Base-by-base conservation (phyloP, 768 basidiomycete genomes). In the Arthromyces matolae region DNA sequence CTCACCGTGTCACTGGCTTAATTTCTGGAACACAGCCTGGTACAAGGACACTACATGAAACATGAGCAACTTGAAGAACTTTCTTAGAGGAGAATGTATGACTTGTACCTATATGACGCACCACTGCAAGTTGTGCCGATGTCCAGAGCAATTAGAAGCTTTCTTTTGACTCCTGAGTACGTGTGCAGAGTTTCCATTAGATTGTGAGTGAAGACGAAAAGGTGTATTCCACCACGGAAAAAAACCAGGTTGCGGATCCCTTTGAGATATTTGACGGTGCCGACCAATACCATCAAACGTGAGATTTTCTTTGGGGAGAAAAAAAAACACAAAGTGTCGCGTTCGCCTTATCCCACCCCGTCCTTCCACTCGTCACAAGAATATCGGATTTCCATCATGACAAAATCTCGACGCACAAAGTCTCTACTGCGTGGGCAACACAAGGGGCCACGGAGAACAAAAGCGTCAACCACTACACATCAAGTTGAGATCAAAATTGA, bases 81-180 rank as follows among this genome's bases (percentile, higher is more conserved):
- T 23, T 22, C 22, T 20, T 33, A 22, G 10, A 22, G n/a, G 5
- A 1, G 8, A 8, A 14, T 9, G 19, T 13, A 46, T 10, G 7
- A 8, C 34, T 13, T n/a, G n/a, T 28, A 60, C 64, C 59, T 60
- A 49, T 78, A 78, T 1, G 71, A 72, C 3, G 77, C 63, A 5
- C 74, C 75, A 33, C 75, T 77, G 34, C 60, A 76, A 3, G 74
- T 79, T 3, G 73, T 79, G 9, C 78, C 42, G 4, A 44, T n/a
- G 22, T 44, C 42, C 8, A 44, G 32, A 23, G 32, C 29, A 23
- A 44, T 34, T 76, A 4, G 66, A 2, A 79, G 62, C 46, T 70
- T 70, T 36, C 72, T 68, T 20, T 60, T 45, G 6, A 61, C 19
- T 22, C 75, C 78, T 33, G 56, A 54, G 62, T 72, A 76, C 1